Evolutionary conservation across 2,329 filamentous ascomycete species (phyloP), one percentile per base, ranked within the genome.

Genomic region (Diaporthe citri): DNA sequence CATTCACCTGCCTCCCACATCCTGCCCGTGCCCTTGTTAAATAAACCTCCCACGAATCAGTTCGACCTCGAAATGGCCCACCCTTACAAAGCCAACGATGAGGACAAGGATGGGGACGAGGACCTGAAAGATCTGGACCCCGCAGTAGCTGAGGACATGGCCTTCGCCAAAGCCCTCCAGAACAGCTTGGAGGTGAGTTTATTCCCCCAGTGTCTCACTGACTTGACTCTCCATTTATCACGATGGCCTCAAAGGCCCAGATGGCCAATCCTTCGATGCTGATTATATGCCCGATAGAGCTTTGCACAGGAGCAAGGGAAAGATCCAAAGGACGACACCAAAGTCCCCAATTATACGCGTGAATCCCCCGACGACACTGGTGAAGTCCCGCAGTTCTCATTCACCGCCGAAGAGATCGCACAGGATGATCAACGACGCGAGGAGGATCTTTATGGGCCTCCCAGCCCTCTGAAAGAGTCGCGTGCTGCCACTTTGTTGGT

Each of bases 161-260:
- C 43, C 28, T 2, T 51, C 1, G 28, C 7, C 12, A 1, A 3
- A 4, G 43, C 62, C 12, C 9, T 66, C 6, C 22, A 36, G 20
- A 13, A 10, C 1, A 67, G 64, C n/a, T 22, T 67, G 2, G 2
- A 39, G 28, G 64, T 67, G 2, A 13, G 48, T 55, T 31, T 13
- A 15, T 8, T 12, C 1, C 12, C n/a, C 41, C 48, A 20, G 5
- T 17, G 15, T 8, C 12, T 39, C 39, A 4, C n/a, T 17, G 25
- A 12, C 5, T 4, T 34, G 7, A 28, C 2, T 25, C 15, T 13
- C 2, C 28, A n/a, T 36, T 20, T 3, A 52, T 41, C 4, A 9
- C 4, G 9, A 28, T 22, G 12, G 0, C 41, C 1, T 8, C 1
- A 4, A 6, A 12, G 4, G 4, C 2, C 46, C 62, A 36, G 3